phyloP scores from a whole-genome alignment of 805 yeast species.

The Lachancea thermotolerans region DNA sequence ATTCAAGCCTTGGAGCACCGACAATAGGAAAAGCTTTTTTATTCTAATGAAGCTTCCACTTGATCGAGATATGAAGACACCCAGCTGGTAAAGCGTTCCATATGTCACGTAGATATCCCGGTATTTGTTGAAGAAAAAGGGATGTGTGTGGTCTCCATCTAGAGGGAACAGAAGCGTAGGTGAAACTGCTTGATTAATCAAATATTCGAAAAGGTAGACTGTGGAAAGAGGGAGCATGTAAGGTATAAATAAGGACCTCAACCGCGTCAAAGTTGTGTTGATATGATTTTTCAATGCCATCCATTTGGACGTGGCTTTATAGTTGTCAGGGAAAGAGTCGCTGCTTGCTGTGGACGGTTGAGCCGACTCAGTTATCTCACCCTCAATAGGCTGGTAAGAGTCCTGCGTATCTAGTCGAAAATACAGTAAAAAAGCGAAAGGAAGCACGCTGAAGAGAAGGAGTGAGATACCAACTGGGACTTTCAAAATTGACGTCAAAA shows the following conservation, averaged over 20 bases:
- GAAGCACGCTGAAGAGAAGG: slow-evolving; percentile 50
- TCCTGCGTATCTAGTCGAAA: slow-evolving; percentile 22
- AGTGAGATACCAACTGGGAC: slow-evolving; percentile 50
- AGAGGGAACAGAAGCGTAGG: slow-evolving; percentile 82
- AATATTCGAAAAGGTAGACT: slow-evolving; percentile 81
- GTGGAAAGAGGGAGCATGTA: slow-evolving; percentile 79
- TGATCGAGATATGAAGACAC: slow-evolving; percentile 87
- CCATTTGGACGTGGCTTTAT: slow-evolving; percentile 3
- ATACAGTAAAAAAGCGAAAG: slow-evolving; percentile 43
- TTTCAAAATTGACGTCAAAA: slow-evolving; percentile 63
- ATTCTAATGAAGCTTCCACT: slow-evolving; percentile 64
- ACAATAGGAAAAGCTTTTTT: slow-evolving; percentile 49
- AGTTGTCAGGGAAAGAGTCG: slow-evolving; percentile 2
- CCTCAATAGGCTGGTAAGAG: slow-evolving; percentile 6
- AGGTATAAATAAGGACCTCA: slow-evolving; percentile 46
- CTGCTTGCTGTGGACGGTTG: slow-evolving; percentile 4
- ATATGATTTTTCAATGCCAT: slow-evolving; percentile 16
- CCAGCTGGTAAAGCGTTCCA: slow-evolving; percentile 83
- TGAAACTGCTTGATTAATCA: slow-evolving; percentile 85
- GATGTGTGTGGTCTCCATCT: slow-evolving; percentile 31
- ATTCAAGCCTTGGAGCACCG: slow-evolving; percentile 62
- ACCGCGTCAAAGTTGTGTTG: slow-evolving; percentile 22
- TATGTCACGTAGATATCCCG: slow-evolving; percentile 89
- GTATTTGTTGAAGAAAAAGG: slow-evolving; percentile 58
- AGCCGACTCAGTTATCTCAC: not conserved